Evolutionary conservation across 208 protist species (phyloP).

Genomic region (Acanthamoeba pearcei): DNA sequence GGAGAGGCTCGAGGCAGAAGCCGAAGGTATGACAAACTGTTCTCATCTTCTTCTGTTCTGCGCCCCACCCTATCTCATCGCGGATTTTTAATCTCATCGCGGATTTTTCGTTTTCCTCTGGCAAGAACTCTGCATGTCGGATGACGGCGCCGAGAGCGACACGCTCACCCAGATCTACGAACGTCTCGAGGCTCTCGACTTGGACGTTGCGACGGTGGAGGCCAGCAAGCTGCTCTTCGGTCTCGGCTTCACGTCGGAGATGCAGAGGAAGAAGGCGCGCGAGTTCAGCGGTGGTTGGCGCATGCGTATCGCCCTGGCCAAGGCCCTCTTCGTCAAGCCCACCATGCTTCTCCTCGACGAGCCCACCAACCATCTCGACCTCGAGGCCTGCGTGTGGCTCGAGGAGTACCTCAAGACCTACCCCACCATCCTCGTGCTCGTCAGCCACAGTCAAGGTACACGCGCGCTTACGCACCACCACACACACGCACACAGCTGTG

Average conservation of each 20-base stretch:
- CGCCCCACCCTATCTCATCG: background rate
- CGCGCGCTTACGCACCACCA: too few species aligned
- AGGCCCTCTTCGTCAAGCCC: constrained; percentile 96
- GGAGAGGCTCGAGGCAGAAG: constrained; percentile 80
- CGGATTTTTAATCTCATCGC: background rate
- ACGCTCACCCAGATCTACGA: constrained; percentile 56
- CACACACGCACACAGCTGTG: constrained; percentile 77
- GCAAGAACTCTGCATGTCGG: background rate
- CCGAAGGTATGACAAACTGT: constrained; percentile 64
- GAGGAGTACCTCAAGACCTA: constrained; percentile 96
- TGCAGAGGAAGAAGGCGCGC: constrained; percentile 84
- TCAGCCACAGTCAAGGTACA: constrained; percentile 93
- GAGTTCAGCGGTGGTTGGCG: constrained; percentile 97
- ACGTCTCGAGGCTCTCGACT: constrained; percentile 95
- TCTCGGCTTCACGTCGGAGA: constrained; percentile 96
- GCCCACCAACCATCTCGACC: constrained; percentile 98
- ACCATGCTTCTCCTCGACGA: constrained; percentile 97
- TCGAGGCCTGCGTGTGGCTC: constrained; percentile 97
- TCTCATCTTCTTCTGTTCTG: constrained; percentile 12
- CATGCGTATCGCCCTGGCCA: constrained; percentile 97
- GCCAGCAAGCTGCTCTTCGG: constrained; percentile 88
- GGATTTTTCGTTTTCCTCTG: background rate
- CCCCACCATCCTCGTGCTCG: constrained; percentile 95
- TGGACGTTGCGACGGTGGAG: constrained; percentile 93
- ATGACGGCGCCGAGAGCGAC: constrained; percentile 49